phyloP scores from a whole-genome alignment of 768 basidiomycete genomes.

The Boletus huronensis region DNA sequence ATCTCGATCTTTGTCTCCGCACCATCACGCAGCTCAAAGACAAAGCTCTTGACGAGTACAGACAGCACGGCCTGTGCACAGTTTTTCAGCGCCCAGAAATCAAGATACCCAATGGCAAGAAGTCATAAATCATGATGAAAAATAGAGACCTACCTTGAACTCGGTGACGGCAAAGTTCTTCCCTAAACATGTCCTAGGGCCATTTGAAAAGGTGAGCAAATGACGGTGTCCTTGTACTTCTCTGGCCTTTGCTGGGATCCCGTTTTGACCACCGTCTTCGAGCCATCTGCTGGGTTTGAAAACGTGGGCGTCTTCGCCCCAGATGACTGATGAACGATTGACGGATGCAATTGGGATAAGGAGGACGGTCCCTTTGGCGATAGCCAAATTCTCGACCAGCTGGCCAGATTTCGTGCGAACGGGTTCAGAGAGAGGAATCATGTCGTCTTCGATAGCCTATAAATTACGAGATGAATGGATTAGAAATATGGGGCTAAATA shows the following conservation, averaged over 20 bases:
- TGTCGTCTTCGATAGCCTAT: background rate
- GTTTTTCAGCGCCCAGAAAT: background rate
- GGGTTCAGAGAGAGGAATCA: background rate
- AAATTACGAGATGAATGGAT: background rate
- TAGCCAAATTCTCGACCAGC: background rate
- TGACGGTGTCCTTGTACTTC: background rate
- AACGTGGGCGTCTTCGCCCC: background rate
- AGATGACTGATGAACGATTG: background rate
- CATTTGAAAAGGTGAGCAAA: background rate
- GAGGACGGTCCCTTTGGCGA: background rate
- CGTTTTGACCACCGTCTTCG: background rate
- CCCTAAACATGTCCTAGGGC: background rate
- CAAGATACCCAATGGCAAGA: background rate
- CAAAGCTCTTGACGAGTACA: background rate
- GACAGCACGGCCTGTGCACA: background rate
- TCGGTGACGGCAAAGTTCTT: background rate
- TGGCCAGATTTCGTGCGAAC: background rate
- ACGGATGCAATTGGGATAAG: background rate
- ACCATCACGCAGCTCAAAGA: background rate
- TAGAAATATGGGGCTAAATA: background rate
- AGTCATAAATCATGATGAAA: background rate
- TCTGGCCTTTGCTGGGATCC: background rate
- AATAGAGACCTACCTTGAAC: background rate
- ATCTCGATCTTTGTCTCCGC: background rate
- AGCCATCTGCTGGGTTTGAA: background rate